Evolutionary conservation across 2,329 filamentous ascomycete genomes (phyloP).

Genomic region (Balansia obtecta): DNA sequence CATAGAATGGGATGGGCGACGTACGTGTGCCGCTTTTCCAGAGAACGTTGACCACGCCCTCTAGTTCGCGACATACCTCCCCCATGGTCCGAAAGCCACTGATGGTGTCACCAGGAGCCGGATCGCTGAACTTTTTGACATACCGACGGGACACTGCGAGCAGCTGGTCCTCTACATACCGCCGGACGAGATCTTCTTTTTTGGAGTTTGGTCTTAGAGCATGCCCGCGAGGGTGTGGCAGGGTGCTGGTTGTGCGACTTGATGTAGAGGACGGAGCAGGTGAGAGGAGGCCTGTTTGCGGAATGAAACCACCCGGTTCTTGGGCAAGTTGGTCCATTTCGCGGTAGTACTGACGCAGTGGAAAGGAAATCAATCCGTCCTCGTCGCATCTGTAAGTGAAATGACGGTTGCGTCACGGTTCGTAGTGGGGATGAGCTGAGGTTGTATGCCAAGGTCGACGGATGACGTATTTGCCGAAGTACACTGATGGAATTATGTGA

Average conservation of each 20-base stretch:
- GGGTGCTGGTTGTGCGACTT: slow-evolving; percentile 22
- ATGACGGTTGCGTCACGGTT: background rate
- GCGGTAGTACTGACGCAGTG: background rate
- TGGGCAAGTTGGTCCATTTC: background rate
- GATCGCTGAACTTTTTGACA: slow-evolving; percentile 43
- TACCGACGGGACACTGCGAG: slow-evolving; percentile 44
- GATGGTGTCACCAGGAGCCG: slow-evolving; percentile 33
- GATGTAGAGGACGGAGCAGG: slow-evolving; percentile 41
- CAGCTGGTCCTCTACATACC: slow-evolving; percentile 43
- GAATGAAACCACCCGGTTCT: slow-evolving; percentile 40
- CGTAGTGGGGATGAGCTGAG: background rate
- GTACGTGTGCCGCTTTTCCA: slow-evolving; percentile 82
- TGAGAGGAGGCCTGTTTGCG: slow-evolving; percentile 33
- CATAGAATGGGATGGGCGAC: slow-evolving; percentile 17
- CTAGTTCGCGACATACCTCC: slow-evolving; percentile 63
- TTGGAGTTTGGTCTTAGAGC: slow-evolving; percentile 42
- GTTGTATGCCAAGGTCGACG: background rate
- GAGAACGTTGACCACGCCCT: slow-evolving; percentile 62
- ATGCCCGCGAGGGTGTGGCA: slow-evolving; percentile 43
- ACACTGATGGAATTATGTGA: no score
- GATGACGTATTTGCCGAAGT: background rate
- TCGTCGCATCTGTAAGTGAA: background rate
- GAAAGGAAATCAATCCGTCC: background rate
- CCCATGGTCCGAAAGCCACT: slow-evolving; percentile 47
- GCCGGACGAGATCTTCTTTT: slow-evolving; percentile 47